Evolutionary conservation across 108 stramenopile genomes (phyloP).

Genomic region (Nitzschia putrida): DNA sequence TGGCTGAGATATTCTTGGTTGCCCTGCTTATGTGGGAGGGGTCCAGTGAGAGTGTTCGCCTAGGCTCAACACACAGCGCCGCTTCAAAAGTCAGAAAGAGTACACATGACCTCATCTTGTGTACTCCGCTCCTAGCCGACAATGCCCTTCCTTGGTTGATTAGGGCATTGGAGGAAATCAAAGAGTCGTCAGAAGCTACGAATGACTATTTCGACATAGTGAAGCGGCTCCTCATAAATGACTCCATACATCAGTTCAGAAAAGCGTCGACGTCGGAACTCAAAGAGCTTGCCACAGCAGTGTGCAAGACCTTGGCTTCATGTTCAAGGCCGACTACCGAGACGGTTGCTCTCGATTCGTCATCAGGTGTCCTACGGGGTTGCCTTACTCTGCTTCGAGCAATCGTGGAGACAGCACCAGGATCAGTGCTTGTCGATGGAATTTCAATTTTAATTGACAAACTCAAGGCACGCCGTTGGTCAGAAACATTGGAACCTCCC

Average conservation of each 20-base stretch:
- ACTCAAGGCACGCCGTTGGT: slow-evolving; percentile 58
- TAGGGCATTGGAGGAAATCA: slow-evolving; percentile 58
- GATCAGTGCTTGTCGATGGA: slow-evolving; percentile 49
- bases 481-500: slow-evolving; percentile 21
- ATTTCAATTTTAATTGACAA: slow-evolving; percentile 50
- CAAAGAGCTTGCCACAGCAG: slow-evolving; percentile 61
- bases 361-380: slow-evolving; percentile 82
- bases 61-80: slow-evolving; percentile 43
- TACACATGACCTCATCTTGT: slow-evolving; percentile 71
- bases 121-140: slow-evolving; percentile 60
- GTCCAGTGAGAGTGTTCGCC: slow-evolving; percentile 31
- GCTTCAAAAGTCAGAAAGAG: slow-evolving; percentile 63
- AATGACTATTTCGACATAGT: slow-evolving; percentile 80
- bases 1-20: slow-evolving; percentile 77
- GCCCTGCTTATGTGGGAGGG: slow-evolving; percentile 77
- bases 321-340: slow-evolving; percentile 66
- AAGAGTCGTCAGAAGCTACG: slow-evolving; percentile 64
- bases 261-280: slow-evolving; percentile 43
- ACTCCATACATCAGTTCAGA: neutral
- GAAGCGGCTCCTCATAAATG: slow-evolving; percentile 56
- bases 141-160: slow-evolving; percentile 81
- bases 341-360: slow-evolving; percentile 49
- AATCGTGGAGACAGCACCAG: slow-evolving; percentile 65
- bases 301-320: slow-evolving; percentile 77
- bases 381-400: slow-evolving; percentile 76